Evolutionary conservation across 495 filamentous ascomycete genomes (phyloP), one percentile per base, ranked within the genome.

Genomic region (Symbiotaphrina buchneri): DNA sequence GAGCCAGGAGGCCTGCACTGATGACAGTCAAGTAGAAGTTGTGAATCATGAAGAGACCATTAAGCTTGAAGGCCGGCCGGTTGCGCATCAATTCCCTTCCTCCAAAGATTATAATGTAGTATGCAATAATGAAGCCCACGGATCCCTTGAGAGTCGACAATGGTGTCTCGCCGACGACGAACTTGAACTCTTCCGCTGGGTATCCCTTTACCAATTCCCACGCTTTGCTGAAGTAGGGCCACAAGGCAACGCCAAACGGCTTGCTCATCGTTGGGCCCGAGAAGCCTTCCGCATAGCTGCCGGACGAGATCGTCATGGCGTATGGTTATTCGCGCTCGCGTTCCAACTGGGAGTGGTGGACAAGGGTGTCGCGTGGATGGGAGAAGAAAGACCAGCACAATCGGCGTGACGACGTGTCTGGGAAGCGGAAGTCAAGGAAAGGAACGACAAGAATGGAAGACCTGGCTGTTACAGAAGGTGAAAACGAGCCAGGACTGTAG

Each of bases 41-140:
- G 54, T 76, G 71, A 32, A 74, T 55, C 64, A 72, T 73, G 55
- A 76, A 76, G 28, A 73, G 48, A 10, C 54, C 52, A 47, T 68
- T 74, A 31, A 76, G 55, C 51, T 65, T 60, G 48, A 70, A 48
- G 7, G 71, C 52, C 35, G 51, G 38, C 32, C 62, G 41, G 26
- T 63, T 61, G 50, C 61, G 64, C 71, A 76, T 76, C 27, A 75
- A 38, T 45, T 72, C 68, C 25, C 71, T 58, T 22, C 71, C 71
- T 28, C 67, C 68, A 39, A 76, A 71, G 31, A 75, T 63, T 38
- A 69, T 50, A 25, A 70, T 45, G 44, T 76, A 76, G 57, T 76
- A 76, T 30, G 61, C 51, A 28, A 61, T 46, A 11, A 76, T 59
- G 35, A 65, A 49, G n/a, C 51, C 47, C 11, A 54, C 56, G 28